A percentile compares a stretch with the other conserved stretches of the same genome.
Evolutionary conservation across 495 filamentous ascomycete species (phyloP).

Genomic region (Lasiosphaeria miniovina): DNA sequence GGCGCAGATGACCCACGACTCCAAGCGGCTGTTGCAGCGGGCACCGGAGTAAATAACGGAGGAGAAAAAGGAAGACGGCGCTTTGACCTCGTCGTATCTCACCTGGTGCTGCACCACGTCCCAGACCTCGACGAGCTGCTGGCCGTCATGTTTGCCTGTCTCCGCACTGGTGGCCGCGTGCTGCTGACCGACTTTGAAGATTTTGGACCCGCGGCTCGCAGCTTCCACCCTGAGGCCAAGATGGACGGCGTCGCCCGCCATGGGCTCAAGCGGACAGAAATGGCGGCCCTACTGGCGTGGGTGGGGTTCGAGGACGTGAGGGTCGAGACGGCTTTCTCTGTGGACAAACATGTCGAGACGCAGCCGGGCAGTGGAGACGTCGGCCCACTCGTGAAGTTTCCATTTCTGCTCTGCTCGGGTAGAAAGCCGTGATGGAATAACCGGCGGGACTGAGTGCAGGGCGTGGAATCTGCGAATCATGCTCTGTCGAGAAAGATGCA

Average conservation of each 20-base stretch:
- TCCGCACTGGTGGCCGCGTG: slow-evolving; percentile 41
- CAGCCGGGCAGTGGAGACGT: slow-evolving; percentile 27
- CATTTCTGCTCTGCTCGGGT: slow-evolving; percentile 52
- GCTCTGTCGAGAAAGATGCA: too few species aligned
- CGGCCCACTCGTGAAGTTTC: slow-evolving; percentile 40
- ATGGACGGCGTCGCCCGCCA: slow-evolving; percentile 54
- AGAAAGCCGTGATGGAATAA: slow-evolving; percentile 9
- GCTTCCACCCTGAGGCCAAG: slow-evolving; percentile 50
- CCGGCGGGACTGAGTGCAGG: too few species aligned
- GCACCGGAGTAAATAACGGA: background rate
- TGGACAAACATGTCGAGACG: slow-evolving; percentile 47
- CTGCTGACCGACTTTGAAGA: slow-evolving; percentile 58
- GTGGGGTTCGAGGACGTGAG: slow-evolving; percentile 47
- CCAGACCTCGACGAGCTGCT: slow-evolving; percentile 41
- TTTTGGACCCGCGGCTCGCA: slow-evolving; percentile 49
- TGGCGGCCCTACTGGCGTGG: slow-evolving; percentile 39
- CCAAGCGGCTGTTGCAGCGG: background rate
- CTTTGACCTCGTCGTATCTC: slow-evolving; percentile 50
- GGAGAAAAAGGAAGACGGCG: background rate
- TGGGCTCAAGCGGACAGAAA: slow-evolving; percentile 42
- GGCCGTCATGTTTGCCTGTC: slow-evolving; percentile 37
- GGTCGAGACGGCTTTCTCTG: slow-evolving; percentile 41
- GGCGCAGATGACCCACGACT: slow-evolving; percentile 27
- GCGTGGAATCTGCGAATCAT: too few species aligned
- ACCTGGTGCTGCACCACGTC: slow-evolving; percentile 56